Percentiles rank a stretch among this genome's conserved stretches.
phyloP scores from a whole-genome alignment of 2,329 filamentous ascomycete genomes.

The Alternaria longipes region DNA sequence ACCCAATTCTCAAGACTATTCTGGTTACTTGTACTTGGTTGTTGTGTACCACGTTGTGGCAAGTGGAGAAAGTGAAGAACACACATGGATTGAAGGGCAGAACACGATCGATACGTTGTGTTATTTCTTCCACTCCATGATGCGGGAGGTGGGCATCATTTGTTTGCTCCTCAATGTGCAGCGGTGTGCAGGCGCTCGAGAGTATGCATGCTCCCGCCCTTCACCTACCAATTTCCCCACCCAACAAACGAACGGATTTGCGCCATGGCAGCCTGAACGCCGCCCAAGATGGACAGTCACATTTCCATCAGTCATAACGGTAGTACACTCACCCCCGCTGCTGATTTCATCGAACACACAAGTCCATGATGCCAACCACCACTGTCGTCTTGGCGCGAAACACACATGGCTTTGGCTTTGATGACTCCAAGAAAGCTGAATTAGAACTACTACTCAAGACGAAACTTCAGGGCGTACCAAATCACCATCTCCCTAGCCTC shows the following conservation, averaged over 20 bases:
- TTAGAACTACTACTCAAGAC: too few species aligned
- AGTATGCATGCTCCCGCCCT: conserved; percentile 1
- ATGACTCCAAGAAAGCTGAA: too few species aligned
- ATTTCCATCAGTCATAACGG: not conserved
- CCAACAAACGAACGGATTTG: not conserved
- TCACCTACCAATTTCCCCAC: not conserved
- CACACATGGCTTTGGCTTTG: too few species aligned
- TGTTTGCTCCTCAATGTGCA: not conserved
- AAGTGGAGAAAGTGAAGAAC: not conserved
- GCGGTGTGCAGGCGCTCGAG: not conserved
- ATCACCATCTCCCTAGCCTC: too few species aligned
- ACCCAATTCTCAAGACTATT: rapidly evolving
- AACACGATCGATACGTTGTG: not conserved
- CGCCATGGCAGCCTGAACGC: not conserved
- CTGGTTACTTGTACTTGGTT: not conserved
- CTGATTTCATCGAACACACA: not conserved
- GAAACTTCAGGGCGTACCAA: too few species aligned
- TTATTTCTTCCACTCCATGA: not conserved
- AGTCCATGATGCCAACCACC: not conserved
- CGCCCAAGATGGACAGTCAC: not conserved
- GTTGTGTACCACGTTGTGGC: not conserved
- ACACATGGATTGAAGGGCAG: not conserved
- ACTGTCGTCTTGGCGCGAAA: too few species aligned
- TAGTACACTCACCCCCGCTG: not conserved
- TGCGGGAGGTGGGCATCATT: not conserved